These are phyloP conservation scores for Rhododendron ferrugineum DNA, from an alignment of 148 eudicot genomes.

Conservation along the genomic window DNA sequence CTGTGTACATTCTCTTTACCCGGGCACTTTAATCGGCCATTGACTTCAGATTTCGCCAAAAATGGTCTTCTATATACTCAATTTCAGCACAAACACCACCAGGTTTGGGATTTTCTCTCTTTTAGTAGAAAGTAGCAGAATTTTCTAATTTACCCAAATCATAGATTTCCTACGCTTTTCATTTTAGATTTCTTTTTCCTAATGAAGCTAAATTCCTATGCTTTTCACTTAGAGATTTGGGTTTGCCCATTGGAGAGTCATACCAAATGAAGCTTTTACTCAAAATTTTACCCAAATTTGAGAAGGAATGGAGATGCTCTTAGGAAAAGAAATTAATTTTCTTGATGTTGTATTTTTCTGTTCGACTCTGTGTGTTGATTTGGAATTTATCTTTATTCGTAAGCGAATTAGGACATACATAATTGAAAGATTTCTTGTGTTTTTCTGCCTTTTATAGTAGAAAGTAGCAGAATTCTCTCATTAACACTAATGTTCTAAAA, in stretches of 20 bases:
- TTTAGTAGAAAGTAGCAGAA: neutral
- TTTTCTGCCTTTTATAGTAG: neutral
- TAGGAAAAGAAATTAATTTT: neutral
- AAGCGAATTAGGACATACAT: neutral
- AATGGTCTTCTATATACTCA: constrained; percentile 25
- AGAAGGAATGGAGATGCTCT: neutral
- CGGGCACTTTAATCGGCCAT: constrained; percentile 27
- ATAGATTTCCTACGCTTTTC: neutral
- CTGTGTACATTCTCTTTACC: constrained; percentile 38
- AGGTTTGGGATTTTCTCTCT: constrained; percentile 28
- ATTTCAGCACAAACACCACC: constrained; percentile 25
- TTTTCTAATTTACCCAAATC: neutral
- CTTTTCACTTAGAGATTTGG: neutral
- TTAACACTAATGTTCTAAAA: neutral
- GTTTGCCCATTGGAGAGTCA: neutral
- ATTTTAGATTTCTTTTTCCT: neutral
- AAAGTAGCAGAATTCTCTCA: neutral
- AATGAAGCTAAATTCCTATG: neutral
- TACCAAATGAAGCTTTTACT: neutral
- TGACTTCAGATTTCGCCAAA: constrained; percentile 28
- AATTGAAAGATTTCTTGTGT: neutral
- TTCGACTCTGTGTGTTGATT: neutral
- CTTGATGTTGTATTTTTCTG: neutral
- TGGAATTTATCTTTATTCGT: neutral
- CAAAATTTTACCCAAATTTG: neutral